Conservation (phyloP, 148 eudicot genomes). For the Amaranthus cruentus region DNA sequence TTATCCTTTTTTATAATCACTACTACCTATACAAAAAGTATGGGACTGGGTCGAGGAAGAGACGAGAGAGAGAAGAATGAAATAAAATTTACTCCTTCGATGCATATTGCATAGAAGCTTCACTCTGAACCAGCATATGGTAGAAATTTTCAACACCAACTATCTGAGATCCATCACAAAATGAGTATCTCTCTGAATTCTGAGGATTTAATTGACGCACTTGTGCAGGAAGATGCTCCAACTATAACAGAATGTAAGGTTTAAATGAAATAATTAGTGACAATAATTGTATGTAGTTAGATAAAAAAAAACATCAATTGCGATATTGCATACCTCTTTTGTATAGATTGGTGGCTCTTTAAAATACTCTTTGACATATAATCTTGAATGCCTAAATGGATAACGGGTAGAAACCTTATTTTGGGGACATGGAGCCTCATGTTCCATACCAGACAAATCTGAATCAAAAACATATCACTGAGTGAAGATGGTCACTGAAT, state of each 20-base stretch:
- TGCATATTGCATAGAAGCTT: constrained; percentile 53
- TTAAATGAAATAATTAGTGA: constrained; percentile 10
- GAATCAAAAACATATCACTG: constrained; percentile 13
- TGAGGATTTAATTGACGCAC: constrained; percentile 54
- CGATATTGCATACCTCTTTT: constrained; percentile 34
- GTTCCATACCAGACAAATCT: constrained; percentile 38
- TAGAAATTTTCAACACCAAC: constrained; percentile 62
- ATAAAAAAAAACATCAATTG: background rate
- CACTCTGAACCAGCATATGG: constrained; percentile 60
- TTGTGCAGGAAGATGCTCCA: constrained; percentile 47
- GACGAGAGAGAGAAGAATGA: background rate
- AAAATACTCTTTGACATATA: constrained; percentile 59
- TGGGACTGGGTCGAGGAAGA: background rate
- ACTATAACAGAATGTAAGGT: constrained; percentile 23
- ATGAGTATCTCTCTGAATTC: constrained; percentile 49
- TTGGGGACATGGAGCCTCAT: constrained; percentile 38
- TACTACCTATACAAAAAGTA: background rate
- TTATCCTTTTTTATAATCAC: background rate
- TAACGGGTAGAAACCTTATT: constrained; percentile 56
- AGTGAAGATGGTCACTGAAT: background rate
- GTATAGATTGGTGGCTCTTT: constrained; percentile 38
- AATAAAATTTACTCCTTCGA: constrained; percentile 55
- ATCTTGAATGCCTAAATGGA: constrained; percentile 50
- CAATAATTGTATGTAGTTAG: background rate
- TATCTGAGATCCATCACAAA: constrained; percentile 38